phyloP scores from a whole-genome alignment of 2,329 filamentous ascomycete species.

The Ophiostoma ulmi region DNA sequence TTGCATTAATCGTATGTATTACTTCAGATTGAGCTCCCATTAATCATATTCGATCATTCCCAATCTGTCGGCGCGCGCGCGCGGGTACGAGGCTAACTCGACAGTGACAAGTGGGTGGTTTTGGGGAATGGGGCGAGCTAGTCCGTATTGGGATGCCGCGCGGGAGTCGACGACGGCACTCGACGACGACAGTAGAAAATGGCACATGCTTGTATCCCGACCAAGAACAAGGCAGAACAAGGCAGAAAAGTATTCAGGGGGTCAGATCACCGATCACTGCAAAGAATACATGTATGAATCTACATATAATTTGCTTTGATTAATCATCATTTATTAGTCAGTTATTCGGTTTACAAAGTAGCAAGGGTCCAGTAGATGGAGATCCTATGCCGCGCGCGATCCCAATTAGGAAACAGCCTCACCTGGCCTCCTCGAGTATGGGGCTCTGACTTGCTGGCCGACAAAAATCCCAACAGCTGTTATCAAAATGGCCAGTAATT shows the following conservation, averaged over 20 bases:
- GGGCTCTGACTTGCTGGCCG: background rate
- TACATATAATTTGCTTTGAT: no score
- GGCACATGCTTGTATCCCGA: background rate
- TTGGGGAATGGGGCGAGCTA: background rate
- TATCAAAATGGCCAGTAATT: no score
- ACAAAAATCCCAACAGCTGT: background rate
- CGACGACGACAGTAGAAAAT: background rate
- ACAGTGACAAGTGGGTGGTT: no score
- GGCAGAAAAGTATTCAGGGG: no score
- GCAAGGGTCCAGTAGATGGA: background rate
- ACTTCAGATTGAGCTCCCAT: background rate
- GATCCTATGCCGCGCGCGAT: background rate
- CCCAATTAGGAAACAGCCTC: background rate
- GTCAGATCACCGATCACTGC: no score
- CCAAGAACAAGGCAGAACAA: no score
- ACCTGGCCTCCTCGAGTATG: no score
- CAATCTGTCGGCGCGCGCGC: background rate
- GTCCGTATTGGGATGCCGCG: background rate
- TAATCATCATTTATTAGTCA: no score
- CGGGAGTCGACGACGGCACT: background rate
- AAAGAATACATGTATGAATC: no score
- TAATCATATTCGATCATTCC: background rate
- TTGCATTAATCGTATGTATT: background rate
- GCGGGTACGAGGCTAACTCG: background rate
- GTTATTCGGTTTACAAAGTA: no score